Percentiles rank a stretch among this genome's conserved stretches.
Conservation (phyloP, 208 protist species). For the Balamuthia mandrillaris region DNA sequence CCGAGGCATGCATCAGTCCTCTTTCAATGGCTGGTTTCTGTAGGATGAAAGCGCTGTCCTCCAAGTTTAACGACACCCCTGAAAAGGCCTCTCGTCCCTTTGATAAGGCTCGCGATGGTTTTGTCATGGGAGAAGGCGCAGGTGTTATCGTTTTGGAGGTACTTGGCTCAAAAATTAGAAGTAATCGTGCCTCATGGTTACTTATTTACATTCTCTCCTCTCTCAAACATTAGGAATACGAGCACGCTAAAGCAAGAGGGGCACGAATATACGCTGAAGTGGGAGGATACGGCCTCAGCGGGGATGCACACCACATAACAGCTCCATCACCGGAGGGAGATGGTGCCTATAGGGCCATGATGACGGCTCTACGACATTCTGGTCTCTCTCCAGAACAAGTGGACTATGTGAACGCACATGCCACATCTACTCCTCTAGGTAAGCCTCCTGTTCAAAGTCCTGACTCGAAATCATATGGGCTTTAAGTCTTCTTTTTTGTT, state of each 20-base stretch:
- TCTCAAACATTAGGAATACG: slow-evolving; percentile 76
- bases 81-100: slow-evolving; percentile 89
- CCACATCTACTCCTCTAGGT: slow-evolving; percentile 90
- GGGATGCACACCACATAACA: slow-evolving; percentile 92
- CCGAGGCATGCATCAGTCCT: slow-evolving; percentile 89
- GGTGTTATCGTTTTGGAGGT: slow-evolving; percentile 69
- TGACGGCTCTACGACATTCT: slow-evolving; percentile 69
- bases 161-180: too few species aligned
- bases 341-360: slow-evolving; percentile 82
- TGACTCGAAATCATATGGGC: background rate
- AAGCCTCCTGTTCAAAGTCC: slow-evolving; percentile 53
- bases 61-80: slow-evolving; percentile 82
- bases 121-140: slow-evolving; percentile 95
- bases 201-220: background rate
- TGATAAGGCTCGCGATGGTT: slow-evolving; percentile 82
- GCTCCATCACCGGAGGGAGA: slow-evolving; percentile 82
- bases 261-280: slow-evolving; percentile 75
- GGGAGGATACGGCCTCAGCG: slow-evolving; percentile 25
- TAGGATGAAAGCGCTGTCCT: slow-evolving; percentile 81
- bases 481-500: background rate
- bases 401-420: slow-evolving; percentile 95
- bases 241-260: slow-evolving; percentile 79
- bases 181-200: background rate
- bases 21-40: slow-evolving; percentile 89
- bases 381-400: slow-evolving; percentile 53